These are phyloP conservation scores for Rheum nobile DNA, from an alignment of 148 eudicot species.

Conservation along the genomic window DNA sequence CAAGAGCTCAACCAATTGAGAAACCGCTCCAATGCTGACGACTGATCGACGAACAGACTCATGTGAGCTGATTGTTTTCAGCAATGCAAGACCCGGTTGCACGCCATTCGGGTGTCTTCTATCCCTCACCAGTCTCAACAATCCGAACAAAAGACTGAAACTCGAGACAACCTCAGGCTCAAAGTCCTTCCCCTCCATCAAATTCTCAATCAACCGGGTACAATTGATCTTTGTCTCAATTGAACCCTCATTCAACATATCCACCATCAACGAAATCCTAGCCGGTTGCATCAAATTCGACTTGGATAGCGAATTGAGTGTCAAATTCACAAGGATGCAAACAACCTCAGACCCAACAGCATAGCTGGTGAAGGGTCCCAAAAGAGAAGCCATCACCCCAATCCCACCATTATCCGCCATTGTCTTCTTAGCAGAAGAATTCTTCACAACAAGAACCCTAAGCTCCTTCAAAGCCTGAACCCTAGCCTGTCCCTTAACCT, in stretches of 20 bases:
- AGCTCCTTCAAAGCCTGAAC: constrained; percentile 63
- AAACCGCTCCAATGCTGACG: constrained; percentile 58
- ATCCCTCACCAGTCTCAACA: constrained; percentile 65
- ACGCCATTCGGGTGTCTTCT: constrained; percentile 51
- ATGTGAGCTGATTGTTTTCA: constrained; percentile 43
- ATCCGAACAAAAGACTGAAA: constrained; percentile 70
- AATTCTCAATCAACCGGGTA: constrained; percentile 38
- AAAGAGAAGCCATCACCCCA: constrained; percentile 36
- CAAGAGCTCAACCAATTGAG: constrained; percentile 53
- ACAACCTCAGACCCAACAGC: constrained; percentile 77
- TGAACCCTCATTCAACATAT: constrained; percentile 86
- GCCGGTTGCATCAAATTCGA: constrained; percentile 53
- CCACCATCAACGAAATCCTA: constrained; percentile 66
- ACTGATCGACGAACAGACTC: constrained; percentile 37
- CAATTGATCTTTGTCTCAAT: constrained; percentile 77
- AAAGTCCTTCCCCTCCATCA: constrained; percentile 39
- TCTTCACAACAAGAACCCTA: constrained; percentile 29
- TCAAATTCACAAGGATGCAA: constrained; percentile 58
- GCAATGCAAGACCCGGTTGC: constrained; percentile 47
- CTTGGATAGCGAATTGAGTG: constrained; percentile 33
- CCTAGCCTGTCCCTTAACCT: constrained; percentile 63
- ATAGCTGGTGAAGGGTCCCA: constrained; percentile 72
- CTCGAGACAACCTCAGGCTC: constrained; percentile 53
- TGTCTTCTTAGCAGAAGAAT: constrained; percentile 52
- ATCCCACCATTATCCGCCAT: constrained; percentile 56